Conservation (phyloP, 2,329 filamentous ascomycete genomes). For the Aureobasidium pullulans region DNA sequence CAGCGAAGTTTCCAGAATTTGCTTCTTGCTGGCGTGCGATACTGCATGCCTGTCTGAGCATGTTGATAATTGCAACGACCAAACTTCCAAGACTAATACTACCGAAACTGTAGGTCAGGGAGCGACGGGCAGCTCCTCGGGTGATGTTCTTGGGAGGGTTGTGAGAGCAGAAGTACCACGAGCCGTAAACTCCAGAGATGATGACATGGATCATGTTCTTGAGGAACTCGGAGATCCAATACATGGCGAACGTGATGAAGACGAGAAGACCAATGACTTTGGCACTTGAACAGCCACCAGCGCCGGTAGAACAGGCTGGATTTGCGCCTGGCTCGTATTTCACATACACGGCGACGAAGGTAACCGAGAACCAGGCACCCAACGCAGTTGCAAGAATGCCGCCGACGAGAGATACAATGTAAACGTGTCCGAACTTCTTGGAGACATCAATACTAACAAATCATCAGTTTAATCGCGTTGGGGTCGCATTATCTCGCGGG, state of each 20-base stretch:
- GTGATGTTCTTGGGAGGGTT: conserved; percentile 71
- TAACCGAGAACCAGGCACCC: conserved; percentile 78
- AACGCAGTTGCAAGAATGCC: conserved; percentile 70
- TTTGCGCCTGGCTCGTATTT: conserved; percentile 66
- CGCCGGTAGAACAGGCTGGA: conserved; percentile 46
- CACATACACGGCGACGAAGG: conserved; percentile 77
- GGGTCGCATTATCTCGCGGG: not conserved
- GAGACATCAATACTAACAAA: conserved; percentile 64
- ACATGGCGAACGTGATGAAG: conserved; percentile 84
- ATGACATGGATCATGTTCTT: conserved; percentile 90
- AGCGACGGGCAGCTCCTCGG: conserved; percentile 70
- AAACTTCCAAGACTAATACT: conserved; percentile 83
- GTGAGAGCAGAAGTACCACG: conserved; percentile 77
- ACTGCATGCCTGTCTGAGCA: conserved; percentile 72
- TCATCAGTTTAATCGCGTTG: not conserved
- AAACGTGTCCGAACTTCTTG: conserved; percentile 77
- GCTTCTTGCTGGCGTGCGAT: conserved; percentile 63
- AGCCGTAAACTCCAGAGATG: conserved; percentile 81
- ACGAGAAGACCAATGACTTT: conserved; percentile 79
- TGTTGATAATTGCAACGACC: conserved; percentile 79
- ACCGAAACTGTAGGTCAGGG: conserved; percentile 86
- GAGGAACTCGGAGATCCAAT: conserved; percentile 89
- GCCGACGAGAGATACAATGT: conserved; percentile 75
- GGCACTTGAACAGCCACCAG: conserved; percentile 60
- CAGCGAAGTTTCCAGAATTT: conserved; percentile 61